phyloP scores from a whole-genome alignment of 2,329 filamentous ascomycete species.

The Pezicula carpinea region DNA sequence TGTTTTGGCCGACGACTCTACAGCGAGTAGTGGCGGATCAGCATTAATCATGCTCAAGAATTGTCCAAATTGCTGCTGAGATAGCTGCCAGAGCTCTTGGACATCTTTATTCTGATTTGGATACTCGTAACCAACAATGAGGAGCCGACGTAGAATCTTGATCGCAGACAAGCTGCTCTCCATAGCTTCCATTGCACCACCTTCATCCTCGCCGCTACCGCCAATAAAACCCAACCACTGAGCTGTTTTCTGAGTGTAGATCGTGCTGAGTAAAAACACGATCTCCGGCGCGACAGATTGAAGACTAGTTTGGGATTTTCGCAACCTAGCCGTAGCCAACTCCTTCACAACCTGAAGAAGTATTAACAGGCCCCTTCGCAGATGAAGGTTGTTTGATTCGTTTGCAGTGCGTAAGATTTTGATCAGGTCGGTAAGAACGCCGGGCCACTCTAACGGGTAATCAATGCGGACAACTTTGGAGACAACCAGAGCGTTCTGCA shows the following conservation, averaged over 20 bases:
- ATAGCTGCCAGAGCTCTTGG: constrained; percentile 73
- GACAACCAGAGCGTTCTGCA: constrained; percentile 83
- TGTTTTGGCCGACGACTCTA: constrained; percentile 45
- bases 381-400: constrained; percentile 56
- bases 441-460: constrained; percentile 80
- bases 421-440: constrained; percentile 56
- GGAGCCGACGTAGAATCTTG: constrained; percentile 73
- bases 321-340: constrained; percentile 72
- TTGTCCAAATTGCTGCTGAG: constrained; percentile 72
- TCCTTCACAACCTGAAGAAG: constrained; percentile 88
- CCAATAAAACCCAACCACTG: constrained; percentile 62
- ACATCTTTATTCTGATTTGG: constrained; percentile 77
- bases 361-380: constrained; percentile 70
- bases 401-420: constrained; percentile 56
- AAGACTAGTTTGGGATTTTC: constrained; percentile 69
- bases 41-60: constrained; percentile 62
- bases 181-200: constrained; percentile 58
- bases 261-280: constrained; percentile 70
- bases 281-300: constrained; percentile 79
- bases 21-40: constrained; percentile 44
- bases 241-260: constrained; percentile 71
- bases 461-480: constrained; percentile 88
- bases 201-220: constrained; percentile 52
- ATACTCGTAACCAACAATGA: constrained; percentile 77
- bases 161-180: constrained; percentile 74